phyloP scores from a whole-genome alignment of 1,139 yeast genomes.

The Yamadazyma songkhlaensis region DNA sequence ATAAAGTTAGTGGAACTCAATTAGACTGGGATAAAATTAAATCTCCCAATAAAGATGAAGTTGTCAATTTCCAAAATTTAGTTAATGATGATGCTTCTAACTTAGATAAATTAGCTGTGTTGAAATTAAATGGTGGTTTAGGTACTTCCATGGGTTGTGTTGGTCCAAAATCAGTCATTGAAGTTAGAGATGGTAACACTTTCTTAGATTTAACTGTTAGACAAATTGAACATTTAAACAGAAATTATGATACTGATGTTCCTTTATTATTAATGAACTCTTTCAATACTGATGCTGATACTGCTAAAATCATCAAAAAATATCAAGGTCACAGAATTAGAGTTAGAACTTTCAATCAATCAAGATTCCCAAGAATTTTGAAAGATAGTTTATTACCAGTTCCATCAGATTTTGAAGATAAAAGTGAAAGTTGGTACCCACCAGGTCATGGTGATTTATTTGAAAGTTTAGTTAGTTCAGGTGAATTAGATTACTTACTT shows the following conservation, averaged over 20 bases:
- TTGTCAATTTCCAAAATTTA: conserved; percentile 68
- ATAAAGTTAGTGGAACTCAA: conserved; percentile 81
- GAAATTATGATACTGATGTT: conserved; percentile 87
- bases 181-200: conserved; percentile 97
- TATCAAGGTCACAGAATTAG: conserved; percentile 96
- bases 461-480: conserved; percentile 84
- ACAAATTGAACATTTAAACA: conserved; percentile 93
- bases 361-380: conserved; percentile 92
- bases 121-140: conserved; percentile 95
- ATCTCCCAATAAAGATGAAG: conserved; percentile 86
- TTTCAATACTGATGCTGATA: conserved; percentile 95
- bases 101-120: conserved; percentile 84
- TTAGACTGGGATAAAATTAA: conserved; percentile 95
- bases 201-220: conserved; percentile 93
- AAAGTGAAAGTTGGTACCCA: conserved; percentile 91
- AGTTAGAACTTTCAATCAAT: conserved; percentile 95
- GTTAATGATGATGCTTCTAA: conserved; percentile 37
- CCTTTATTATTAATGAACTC: conserved; percentile 97
- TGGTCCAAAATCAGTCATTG: conserved; percentile 97
- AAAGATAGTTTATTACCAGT: conserved; percentile 95
- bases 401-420: conserved; percentile 73
- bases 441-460: conserved; percentile 99
- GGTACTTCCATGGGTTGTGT: conserved; percentile 99
- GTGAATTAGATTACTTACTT: conserved; percentile 85
- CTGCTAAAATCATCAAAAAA: conserved; percentile 92